Evolutionary conservation across 768 basidiomycete genomes (phyloP).

Genomic region (Mycena haematopus): DNA sequence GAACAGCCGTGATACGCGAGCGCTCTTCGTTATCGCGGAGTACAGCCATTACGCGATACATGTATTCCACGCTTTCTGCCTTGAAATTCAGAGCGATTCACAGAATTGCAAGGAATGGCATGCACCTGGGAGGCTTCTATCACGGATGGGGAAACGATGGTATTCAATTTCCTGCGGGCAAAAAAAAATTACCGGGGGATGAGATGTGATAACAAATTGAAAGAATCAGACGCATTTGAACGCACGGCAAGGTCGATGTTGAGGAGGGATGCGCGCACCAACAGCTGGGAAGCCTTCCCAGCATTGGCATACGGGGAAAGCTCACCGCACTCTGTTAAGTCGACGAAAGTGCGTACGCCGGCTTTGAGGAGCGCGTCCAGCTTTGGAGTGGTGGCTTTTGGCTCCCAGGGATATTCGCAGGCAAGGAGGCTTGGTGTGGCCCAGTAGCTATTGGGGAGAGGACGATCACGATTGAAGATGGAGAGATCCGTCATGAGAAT

Average conservation of each 20-base stretch:
- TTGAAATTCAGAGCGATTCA: too few relatives aligned
- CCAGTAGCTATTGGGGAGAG: conserved; percentile 89
- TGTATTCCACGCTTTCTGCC: conserved; percentile 59
- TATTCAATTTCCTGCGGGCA: conserved; percentile 58
- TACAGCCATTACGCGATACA: conserved; percentile 64
- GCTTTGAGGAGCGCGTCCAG: conserved; percentile 74
- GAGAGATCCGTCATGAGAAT: conserved; percentile 10
- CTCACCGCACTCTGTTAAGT: conserved; percentile 84
- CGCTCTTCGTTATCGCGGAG: conserved; percentile 64
- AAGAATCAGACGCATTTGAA: not conserved
- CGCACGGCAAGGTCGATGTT: conserved; percentile 51
- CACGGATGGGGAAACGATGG: conserved; percentile 80
- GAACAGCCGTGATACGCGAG: conserved; percentile 71
- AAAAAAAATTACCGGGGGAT: not conserved
- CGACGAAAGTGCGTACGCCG: conserved; percentile 82
- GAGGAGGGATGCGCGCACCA: conserved; percentile 57
- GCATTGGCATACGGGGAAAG: conserved; percentile 63
- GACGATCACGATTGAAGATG: conserved; percentile 45
- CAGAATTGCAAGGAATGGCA: too few relatives aligned
- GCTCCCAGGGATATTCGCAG: conserved; percentile 84
- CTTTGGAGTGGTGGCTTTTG: conserved; percentile 65
- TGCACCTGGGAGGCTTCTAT: conserved; percentile 75
- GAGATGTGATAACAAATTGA: not conserved
- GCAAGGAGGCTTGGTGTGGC: conserved; percentile 75
- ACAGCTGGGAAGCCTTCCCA: conserved; percentile 46